A percentile compares a stretch with the other conserved stretches of the same genome.
Conservation (phyloP, 208 protist species). For the Sergeia podlipaevii region DNA sequence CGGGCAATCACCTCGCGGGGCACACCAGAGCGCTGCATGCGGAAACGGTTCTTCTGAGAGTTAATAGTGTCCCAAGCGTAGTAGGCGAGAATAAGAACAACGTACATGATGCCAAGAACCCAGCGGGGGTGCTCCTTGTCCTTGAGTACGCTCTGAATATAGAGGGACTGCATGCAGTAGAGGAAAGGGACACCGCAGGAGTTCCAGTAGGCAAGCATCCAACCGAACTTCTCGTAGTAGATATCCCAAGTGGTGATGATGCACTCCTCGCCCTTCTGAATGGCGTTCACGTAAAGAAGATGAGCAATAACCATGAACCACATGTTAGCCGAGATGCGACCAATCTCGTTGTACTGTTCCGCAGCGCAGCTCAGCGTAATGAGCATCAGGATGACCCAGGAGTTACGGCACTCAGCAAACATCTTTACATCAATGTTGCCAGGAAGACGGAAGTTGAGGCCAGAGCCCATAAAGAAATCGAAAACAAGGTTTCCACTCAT, state of each 20-base stretch:
- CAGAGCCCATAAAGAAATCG: constrained; percentile 96
- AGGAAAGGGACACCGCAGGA: constrained; percentile 93
- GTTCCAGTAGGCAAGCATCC: constrained; percentile 96
- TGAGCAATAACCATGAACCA: constrained; percentile 93
- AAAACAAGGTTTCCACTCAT: constrained; percentile 91
- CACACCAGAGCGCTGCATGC: constrained; percentile 78
- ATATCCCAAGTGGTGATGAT: constrained; percentile 95
- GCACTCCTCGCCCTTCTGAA: constrained; percentile 94
- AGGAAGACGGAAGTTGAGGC: constrained; percentile 84
- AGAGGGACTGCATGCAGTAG: constrained; percentile 92
- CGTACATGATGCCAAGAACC: constrained; percentile 72
- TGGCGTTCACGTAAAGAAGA: constrained; percentile 92
- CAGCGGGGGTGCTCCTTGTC: constrained; percentile 42
- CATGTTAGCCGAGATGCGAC: constrained; percentile 85
- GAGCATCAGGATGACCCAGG: constrained; percentile 94
- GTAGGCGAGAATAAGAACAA: constrained; percentile 72
- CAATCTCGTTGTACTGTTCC: constrained; percentile 83
- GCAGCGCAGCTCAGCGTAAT: constrained; percentile 84
- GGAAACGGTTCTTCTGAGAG: constrained; percentile 94
- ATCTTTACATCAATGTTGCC: constrained; percentile 94
- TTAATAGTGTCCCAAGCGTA: constrained; percentile 94
- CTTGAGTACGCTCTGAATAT: constrained; percentile 82
- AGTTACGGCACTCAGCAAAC: constrained; percentile 91
- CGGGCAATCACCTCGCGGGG: constrained; percentile 63
- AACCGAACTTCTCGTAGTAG: constrained; percentile 95